Base-by-base conservation (phyloP, 2,329 filamentous ascomycete genomes). In the Neophaeococcomyces mojaviensis region DNA sequence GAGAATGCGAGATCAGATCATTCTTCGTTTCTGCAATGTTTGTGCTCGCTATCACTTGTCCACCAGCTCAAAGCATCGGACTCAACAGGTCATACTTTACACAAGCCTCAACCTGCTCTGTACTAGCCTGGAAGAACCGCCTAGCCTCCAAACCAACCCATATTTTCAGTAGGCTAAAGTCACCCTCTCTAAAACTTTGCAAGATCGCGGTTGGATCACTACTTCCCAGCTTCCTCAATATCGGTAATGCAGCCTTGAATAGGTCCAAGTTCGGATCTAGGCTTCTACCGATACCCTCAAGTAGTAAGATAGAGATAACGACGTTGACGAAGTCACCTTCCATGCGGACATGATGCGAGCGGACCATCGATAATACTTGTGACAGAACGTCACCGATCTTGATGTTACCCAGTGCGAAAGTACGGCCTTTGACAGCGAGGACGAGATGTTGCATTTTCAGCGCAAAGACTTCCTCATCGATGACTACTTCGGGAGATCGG, bases 261-360 rank as follows among this genome's bases (percentile, higher is more conserved):
- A 98, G 72, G 66, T 98, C 92, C 38, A 96, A 71, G 44, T 90
- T 74, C 0, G 92, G 90, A 62, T 97, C 84, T 13, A 98, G 68
- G 49, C 76, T 87, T 50, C 92, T 78, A 0, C 92, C 92, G 59
- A 97, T 98, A 5, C 92, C 92, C 63, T 98, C 92, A 1, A 98
- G 74, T 2, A 98, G 74, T 28, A 98, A 70, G 44, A 97, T 96
- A 49, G 88, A 94, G 48, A 98, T 84, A 24, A 98, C 90, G 3
- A 98, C 92, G 61, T 98, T 98, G 61, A 98, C 88, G 61, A 97
- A 98, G 63, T 98, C 92, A 7, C 92, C 92, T 65, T 98, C 92
- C 41, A 98, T 77, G 7, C 92, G 78, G 3, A 98, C 92, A 61
- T 98, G 92, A 63, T 98, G 92, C 8, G 74, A 33, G 46, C 92